Base-by-base conservation (phyloP, 108 stramenopile genomes). In the Nannochloropsis gaditana region DNA sequence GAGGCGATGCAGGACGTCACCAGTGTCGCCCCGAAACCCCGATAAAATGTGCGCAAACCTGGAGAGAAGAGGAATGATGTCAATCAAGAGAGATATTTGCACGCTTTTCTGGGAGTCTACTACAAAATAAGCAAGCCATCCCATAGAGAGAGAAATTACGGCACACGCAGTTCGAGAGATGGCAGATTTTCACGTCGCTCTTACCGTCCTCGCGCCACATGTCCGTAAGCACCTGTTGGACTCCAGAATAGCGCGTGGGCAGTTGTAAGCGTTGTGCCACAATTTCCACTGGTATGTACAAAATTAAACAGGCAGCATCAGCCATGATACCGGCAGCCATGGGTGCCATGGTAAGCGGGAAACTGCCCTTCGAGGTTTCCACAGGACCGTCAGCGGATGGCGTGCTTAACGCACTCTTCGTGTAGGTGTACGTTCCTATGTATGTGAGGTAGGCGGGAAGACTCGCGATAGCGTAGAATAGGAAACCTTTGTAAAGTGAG, bases 401-500 rank as follows among this genome's bases (percentile, higher is more conserved):
- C 15, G 19, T 73, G 59, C 19, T n/a, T n/a, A 73, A n/a, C 4
- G 59, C 59, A 73, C 59, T 73, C 59, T 73, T 73, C 15, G 59
- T n/a, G 59, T 73, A 73, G 59, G 59, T 73, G 59, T 73, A 73
- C n/a, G 59, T 73, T 15, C 59, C n/a, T 15, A 73, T 73, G 8
- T 73, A 73, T 73, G n/a, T n/a, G 15, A 73, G n/a, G n/a, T 73
- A 73, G 59, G 59, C 59, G 15, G 59, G 59, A n/a, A 73, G 59
- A n/a, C 59, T 73, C 59, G 59, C 59, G 59, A 73, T n/a, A n/a
- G 59, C 59, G 8, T 73, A 73, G 59, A 73, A 73, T 15, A 73
- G 59, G 59, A 73, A 73, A n/a, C 59, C 59, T n/a, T 73, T 73
- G 59, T 73, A 73, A n/a, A 73, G 59, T 73, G 59, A 73, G 19